Conservation (phyloP, 2,329 filamentous ascomycete genomes). For the Phoma herbarum region DNA sequence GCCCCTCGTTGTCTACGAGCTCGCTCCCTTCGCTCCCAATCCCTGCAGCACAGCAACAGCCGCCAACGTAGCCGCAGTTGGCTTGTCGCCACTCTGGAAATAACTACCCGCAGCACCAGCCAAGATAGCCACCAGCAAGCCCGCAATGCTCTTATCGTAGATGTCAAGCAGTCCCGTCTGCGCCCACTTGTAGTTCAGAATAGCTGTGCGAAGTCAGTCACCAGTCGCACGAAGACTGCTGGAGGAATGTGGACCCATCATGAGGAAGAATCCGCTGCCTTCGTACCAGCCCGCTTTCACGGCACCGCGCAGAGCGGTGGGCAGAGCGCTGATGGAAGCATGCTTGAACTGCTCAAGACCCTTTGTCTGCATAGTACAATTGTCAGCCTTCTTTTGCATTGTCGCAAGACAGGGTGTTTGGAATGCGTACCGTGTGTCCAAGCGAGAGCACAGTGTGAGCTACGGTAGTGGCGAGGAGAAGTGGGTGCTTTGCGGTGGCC, state of each 20-base stretch:
- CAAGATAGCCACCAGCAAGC: constrained; percentile 37
- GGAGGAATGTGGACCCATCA: constrained; percentile 37
- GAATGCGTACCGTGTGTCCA: constrained; percentile 43
- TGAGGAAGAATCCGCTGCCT: constrained; percentile 47
- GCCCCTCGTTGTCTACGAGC: not conserved
- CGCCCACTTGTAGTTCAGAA: constrained; percentile 50
- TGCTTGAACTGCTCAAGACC: constrained; percentile 49
- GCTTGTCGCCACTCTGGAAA: constrained; percentile 37
- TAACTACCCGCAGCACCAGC: constrained; percentile 38
- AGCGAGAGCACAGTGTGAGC: constrained; percentile 44
- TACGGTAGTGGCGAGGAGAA: constrained; percentile 42
- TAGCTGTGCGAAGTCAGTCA: constrained; percentile 22
- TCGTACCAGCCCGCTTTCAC: constrained; percentile 50
- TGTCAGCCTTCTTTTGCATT: not conserved
- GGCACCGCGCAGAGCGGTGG: constrained; percentile 38
- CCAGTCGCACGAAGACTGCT: not conserved
- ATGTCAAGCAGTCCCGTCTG: constrained; percentile 42
- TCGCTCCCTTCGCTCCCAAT: constrained; percentile 27
- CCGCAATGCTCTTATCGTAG: constrained; percentile 45
- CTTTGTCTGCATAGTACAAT: constrained; percentile 32
- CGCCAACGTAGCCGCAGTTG: constrained; percentile 33
- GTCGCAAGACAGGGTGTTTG: not conserved
- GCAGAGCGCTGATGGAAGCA: constrained; percentile 41
- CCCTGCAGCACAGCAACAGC: constrained; percentile 40
- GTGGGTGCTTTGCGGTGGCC: constrained; percentile 28